Percentiles rank a stretch among this genome's conserved stretches.
These are phyloP conservation scores for Funneliformis geosporum DNA, from an alignment of 192 early-diverging fungal species.

Conservation along the genomic window DNA sequence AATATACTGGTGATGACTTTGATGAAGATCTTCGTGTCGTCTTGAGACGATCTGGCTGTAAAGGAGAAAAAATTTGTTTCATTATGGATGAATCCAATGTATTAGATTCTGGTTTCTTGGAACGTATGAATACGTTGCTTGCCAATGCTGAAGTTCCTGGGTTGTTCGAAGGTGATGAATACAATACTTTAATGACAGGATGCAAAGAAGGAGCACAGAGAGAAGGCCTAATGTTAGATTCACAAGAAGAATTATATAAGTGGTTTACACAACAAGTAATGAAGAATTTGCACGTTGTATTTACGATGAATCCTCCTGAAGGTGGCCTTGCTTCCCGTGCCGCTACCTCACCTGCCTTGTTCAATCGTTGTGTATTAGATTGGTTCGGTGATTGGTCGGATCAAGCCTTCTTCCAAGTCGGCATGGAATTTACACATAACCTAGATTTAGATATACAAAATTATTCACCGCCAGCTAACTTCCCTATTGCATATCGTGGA, in stretches of 20 bases:
- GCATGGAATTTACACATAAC: slow-evolving; percentile 89
- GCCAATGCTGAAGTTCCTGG: slow-evolving; percentile 99
- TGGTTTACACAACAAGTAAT: slow-evolving; percentile 98
- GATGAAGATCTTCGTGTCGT: slow-evolving; percentile 95
- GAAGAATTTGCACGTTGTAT: slow-evolving; percentile 97
- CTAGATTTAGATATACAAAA: slow-evolving; percentile 81
- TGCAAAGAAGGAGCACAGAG: slow-evolving; percentile 93
- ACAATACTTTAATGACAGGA: slow-evolving; percentile 86
- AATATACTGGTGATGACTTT: slow-evolving; percentile 95
- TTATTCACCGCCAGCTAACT: slow-evolving; percentile 68
- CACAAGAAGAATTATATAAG: slow-evolving; percentile 92
- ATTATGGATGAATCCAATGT: slow-evolving; percentile 99
- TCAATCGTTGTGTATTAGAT: slow-evolving; percentile 99
- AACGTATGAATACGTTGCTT: slow-evolving; percentile 99
- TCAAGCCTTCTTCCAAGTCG: slow-evolving; percentile 98
- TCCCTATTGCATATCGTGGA: slow-evolving; percentile 75
- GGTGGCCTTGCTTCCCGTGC: slow-evolving; percentile 88
- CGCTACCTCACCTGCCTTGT: slow-evolving; percentile 97
- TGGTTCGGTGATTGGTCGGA: slow-evolving; percentile 99
- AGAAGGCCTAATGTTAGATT: slow-evolving; percentile 93
- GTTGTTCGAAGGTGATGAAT: slow-evolving; percentile 98
- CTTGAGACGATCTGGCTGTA: slow-evolving; percentile 88
- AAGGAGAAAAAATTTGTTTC: slow-evolving; percentile 91
- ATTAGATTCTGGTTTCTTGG: slow-evolving; percentile 94
- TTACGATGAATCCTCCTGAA: slow-evolving; percentile 99